Base-by-base conservation (phyloP, 768 basidiomycete species). In the Tylopilus felleus region DNA sequence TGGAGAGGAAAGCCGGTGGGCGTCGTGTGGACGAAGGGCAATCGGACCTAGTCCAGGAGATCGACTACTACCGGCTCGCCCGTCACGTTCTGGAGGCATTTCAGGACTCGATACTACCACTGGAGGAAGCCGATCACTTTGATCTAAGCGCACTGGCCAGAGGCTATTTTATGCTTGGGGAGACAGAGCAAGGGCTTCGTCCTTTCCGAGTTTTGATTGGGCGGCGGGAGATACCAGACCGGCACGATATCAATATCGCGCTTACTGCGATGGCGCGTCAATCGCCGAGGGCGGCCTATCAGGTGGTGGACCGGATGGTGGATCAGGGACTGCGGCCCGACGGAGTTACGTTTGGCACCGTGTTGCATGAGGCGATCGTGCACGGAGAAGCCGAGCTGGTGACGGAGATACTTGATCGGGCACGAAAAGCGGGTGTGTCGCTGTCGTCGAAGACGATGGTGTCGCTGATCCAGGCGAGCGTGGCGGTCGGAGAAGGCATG, bases 191-290 rank as follows among this genome's bases (percentile, higher is more conserved):
- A 38, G 85, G 82, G 3, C 73, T 85, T 51, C 60, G 67, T 10
- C 69, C 75, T 22, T 71, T 89, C 60, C 72, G 71, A 48, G 52
- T 77, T 51, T 63, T 87, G 35, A 63, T 81, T 38, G 58, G 65
- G 22, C 80, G 82, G 46, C 68, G 64, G 51, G 79, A 84, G 63
- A 61, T 77, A 48, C 85, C 85, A 16, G 85, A 89, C 65, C 58
- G 77, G 36, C 72, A 80, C 62, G 88, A 90, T 62, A 71, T 86
- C 47, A 88, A 87, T 60, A 79, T 90, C 46, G 77, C 76, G 38
- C 74, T 90, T 51, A 73, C 75, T 4, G 79, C 77, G 10, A 66
- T 87, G 48, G 79, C 85, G 25, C 71, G 74, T 53, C 65, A 76
- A 56, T 70, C 78, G 40, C 79, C 84, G 21, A 68, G 69, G 12